A percentile compares a stretch with the other conserved stretches of the same genome.
Conservation (phyloP, 176 grass and related monocot species). For the Calamus simplicifolius region DNA sequence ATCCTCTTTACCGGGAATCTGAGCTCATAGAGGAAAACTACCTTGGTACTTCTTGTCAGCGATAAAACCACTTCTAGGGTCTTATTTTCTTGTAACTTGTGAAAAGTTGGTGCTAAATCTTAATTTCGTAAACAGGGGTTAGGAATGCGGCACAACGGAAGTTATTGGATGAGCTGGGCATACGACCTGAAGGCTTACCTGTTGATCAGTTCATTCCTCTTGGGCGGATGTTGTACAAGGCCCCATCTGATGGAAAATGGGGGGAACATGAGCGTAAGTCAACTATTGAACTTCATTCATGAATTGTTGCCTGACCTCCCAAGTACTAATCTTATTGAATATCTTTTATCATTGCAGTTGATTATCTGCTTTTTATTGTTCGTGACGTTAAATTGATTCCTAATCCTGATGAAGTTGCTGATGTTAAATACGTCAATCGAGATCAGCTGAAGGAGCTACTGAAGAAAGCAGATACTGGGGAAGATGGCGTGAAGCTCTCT, state of each 20-base stretch:
- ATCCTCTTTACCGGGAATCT: constrained; percentile 78
- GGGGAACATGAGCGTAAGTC: constrained; percentile 80
- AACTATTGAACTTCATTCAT: no score
- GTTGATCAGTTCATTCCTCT: constrained; percentile 74
- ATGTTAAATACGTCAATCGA: constrained; percentile 62
- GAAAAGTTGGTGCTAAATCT: neutral
- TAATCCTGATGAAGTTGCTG: constrained; percentile 68
- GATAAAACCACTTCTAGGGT: no score
- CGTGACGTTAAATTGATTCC: constrained; percentile 60
- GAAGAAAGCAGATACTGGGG: constrained; percentile 51
- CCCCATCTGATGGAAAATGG: constrained; percentile 84
- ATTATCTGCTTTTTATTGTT: constrained; percentile 78
- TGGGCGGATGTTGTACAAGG: constrained; percentile 89
- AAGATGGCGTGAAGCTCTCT: constrained; percentile 68
- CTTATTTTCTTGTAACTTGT: neutral
- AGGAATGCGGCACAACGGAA: constrained; percentile 94
- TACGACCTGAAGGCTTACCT: constrained; percentile 60
- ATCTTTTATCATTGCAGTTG: constrained; percentile 34
- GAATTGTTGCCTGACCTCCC: no score
- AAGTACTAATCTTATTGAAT: no score
- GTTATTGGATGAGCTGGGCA: constrained; percentile 80
- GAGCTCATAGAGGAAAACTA: constrained; percentile 75
- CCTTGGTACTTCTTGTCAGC: constrained; percentile 22
- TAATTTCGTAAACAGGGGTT: constrained; percentile 32
- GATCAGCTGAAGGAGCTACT: constrained; percentile 66